These are phyloP conservation scores for Eremothecium sinecaudum DNA, from an alignment of 1,139 yeast genomes.

Conservation along the genomic window DNA sequence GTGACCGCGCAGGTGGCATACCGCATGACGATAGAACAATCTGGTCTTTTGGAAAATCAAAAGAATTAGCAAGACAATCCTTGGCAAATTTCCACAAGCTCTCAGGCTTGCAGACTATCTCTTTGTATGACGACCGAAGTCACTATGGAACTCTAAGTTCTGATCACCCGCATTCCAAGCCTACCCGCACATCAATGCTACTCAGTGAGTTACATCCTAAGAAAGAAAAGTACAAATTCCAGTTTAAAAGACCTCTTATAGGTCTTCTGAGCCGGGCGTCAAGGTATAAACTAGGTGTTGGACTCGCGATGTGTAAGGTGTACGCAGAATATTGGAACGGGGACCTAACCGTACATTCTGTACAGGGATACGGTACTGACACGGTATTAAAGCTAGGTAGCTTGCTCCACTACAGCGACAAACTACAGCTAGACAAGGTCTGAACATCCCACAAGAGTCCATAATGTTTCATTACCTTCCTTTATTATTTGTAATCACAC, in stretches of 20 bases:
- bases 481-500: neutral
- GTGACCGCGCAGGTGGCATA: constrained; percentile 85
- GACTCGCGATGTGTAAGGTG: constrained; percentile 82
- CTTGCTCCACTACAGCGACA: constrained; percentile 58
- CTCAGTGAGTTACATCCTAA: constrained; percentile 33
- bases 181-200: constrained; percentile 20
- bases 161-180: constrained; percentile 4
- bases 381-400: constrained; percentile 71
- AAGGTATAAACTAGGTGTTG: constrained; percentile 68
- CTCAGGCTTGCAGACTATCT: constrained; percentile 42
- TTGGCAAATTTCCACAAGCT: constrained; percentile 56
- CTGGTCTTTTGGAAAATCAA: constrained; percentile 78
- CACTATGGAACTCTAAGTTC: neutral
- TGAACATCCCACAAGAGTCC: constrained; percentile 19
- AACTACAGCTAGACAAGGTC: constrained; percentile 66
- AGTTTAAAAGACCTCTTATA: constrained; percentile 37
- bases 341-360: constrained; percentile 64
- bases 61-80: constrained; percentile 47
- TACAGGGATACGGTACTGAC: constrained; percentile 89
- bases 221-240: constrained; percentile 13
- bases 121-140: constrained; percentile 22
- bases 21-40: constrained; percentile 35
- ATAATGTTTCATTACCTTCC: neutral
- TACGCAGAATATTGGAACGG: constrained; percentile 98
- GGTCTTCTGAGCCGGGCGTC: constrained; percentile 63